These are phyloP conservation scores for Backusella sp. DNA, from an alignment of 192 early-diverging fungal genomes.

Conservation along the genomic window DNA sequence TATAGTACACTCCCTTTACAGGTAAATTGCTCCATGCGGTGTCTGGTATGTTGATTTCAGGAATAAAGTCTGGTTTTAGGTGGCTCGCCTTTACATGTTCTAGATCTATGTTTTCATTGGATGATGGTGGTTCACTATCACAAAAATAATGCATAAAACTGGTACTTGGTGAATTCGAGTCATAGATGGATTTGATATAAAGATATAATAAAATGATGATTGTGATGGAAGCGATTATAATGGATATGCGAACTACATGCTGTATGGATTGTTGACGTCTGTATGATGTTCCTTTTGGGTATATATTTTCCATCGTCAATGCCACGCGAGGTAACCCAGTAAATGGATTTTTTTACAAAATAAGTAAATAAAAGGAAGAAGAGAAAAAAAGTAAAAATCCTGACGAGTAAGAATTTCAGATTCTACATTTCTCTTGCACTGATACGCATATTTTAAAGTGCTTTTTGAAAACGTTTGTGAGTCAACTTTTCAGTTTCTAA, in stretches of 20 bases:
- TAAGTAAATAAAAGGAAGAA: too few species aligned
- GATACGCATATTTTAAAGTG: too few species aligned
- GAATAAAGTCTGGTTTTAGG: not conserved
- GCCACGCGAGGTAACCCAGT: too few species aligned
- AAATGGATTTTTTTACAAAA: not conserved
- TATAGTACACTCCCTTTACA: conserved; percentile 18
- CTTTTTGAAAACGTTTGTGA: not conserved
- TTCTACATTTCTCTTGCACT: too few species aligned
- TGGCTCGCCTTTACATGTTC: not conserved
- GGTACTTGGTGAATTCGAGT: not conserved
- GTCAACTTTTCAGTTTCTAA: not conserved
- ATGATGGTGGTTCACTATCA: not conserved
- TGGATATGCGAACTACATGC: not conserved
- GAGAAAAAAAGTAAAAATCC: too few species aligned
- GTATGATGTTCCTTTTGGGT: not conserved
- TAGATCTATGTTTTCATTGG: not conserved
- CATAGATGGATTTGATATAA: not conserved
- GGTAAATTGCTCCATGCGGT: conserved; percentile 13
- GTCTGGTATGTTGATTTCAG: conserved; percentile 4
- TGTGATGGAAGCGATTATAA: not conserved
- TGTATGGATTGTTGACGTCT: not conserved
- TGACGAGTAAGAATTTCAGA: too few species aligned
- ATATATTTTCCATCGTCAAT: not conserved
- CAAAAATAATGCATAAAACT: not conserved
- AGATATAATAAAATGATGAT: not conserved